These are phyloP conservation scores for Kwoniella sp. DNA, from an alignment of 768 basidiomycete species.

Conservation along the genomic window DNA sequence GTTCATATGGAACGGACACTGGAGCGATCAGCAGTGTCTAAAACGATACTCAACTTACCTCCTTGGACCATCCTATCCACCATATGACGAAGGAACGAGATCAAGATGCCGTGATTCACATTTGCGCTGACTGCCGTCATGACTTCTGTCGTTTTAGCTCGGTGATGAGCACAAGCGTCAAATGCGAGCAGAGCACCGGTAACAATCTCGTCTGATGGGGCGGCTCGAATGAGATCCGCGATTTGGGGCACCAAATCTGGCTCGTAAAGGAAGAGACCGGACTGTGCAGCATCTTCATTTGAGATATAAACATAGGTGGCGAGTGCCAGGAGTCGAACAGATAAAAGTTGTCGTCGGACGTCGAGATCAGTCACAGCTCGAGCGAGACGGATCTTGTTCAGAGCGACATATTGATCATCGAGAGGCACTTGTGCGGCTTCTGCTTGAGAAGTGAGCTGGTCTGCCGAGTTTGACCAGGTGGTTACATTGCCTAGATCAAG, in stretches of 20 bases:
- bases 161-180: slow-evolving; percentile 84
- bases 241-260: slow-evolving; percentile 87
- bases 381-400: slow-evolving; percentile 80
- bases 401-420: slow-evolving; percentile 73
- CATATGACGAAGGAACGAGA: slow-evolving; percentile 82
- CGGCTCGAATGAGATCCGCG: slow-evolving; percentile 83
- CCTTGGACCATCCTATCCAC: slow-evolving; percentile 65
- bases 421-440: slow-evolving; percentile 71
- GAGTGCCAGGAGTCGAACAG: slow-evolving; percentile 79
- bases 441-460: slow-evolving; percentile 72
- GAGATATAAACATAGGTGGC: slow-evolving; percentile 87
- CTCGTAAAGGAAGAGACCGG: slow-evolving; percentile 86
- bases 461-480: slow-evolving; percentile 66
- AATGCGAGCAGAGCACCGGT: slow-evolving; percentile 84
- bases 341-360: slow-evolving; percentile 72
- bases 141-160: slow-evolving; percentile 80
- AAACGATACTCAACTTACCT: slow-evolving; percentile 4
- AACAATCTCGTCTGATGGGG: slow-evolving; percentile 70
- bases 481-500: slow-evolving; percentile 57
- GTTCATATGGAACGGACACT: slow-evolving; percentile 52
- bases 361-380: slow-evolving; percentile 63
- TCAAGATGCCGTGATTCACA: slow-evolving; percentile 91
- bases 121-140: slow-evolving; percentile 88
- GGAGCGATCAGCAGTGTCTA: not conserved
- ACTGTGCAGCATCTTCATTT: slow-evolving; percentile 70